Percentiles rank a stretch among this genome's conserved stretches.
Evolutionary conservation across 2,329 filamentous ascomycete species (phyloP).

Genomic region (Aureobasidium sp.): DNA sequence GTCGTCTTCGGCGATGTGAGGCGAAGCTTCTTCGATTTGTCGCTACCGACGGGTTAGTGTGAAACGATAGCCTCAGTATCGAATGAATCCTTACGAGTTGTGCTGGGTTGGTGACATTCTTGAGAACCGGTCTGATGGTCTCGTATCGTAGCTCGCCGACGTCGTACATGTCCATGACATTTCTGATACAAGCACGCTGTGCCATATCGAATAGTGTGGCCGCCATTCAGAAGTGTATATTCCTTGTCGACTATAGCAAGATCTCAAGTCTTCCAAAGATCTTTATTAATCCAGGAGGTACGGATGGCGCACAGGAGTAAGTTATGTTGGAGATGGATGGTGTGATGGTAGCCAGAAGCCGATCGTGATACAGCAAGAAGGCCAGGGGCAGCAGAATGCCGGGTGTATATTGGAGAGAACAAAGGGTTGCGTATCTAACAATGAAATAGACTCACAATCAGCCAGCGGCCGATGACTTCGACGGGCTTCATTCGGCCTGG

Average conservation of each 20-base stretch:
- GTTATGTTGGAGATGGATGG: background rate
- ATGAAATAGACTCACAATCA: background rate
- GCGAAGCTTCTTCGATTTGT: constrained; percentile 65
- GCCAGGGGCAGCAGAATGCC: background rate
- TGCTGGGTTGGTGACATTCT: constrained; percentile 62
- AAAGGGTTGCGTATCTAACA: background rate
- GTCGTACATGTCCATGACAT: constrained; percentile 50
- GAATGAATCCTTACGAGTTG: constrained; percentile 48
- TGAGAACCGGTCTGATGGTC: constrained; percentile 60
- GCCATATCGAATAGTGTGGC: constrained; percentile 35
- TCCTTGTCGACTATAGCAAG: background rate
- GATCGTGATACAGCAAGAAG: background rate
- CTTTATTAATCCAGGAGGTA: background rate
- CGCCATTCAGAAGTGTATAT: constrained; percentile 16
- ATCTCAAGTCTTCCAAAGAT: background rate
- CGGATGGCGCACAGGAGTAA: background rate
- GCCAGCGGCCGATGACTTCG: background rate
- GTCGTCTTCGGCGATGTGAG: constrained; percentile 65
- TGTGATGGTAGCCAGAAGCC: background rate
- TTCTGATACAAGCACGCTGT: constrained; percentile 34
- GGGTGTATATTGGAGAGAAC: background rate
- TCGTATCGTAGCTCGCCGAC: constrained; percentile 66
- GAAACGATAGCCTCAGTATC: too few relatives aligned
- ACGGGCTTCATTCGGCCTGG: background rate
- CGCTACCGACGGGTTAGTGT: constrained; percentile 20